Conservation (phyloP, 2,329 filamentous ascomycete genomes). For the Fusarium brachygibbosum region DNA sequence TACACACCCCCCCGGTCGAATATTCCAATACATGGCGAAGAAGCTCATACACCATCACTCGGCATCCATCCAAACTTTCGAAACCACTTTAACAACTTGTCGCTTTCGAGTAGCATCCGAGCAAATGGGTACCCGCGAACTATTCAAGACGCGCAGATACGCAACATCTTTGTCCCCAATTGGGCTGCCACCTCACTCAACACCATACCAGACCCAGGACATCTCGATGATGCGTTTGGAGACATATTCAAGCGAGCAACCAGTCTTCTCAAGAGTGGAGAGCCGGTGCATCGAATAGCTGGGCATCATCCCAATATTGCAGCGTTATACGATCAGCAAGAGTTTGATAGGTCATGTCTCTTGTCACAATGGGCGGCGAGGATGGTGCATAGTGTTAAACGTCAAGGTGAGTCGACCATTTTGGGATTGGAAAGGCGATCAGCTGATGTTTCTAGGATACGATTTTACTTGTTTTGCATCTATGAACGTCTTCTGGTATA, state of each 20-base stretch:
- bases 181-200: slow-evolving; percentile 24
- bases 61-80: neutral
- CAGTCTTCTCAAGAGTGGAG: neutral
- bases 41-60: fast-evolving
- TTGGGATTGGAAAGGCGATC: fast-evolving
- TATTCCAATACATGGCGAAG: no score
- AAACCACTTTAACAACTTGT: slow-evolving; percentile 20
- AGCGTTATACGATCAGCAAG: slow-evolving; percentile 8
- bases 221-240: slow-evolving; percentile 4
- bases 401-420: neutral
- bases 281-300: fast-evolving
- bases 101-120: neutral
- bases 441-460: neutral
- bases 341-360: slow-evolving; percentile 23
- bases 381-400: slow-evolving; percentile 29
- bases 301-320: slow-evolving; percentile 13
- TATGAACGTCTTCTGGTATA: slow-evolving; percentile 25
- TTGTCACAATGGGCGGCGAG: slow-evolving; percentile 31
- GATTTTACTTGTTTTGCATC: slow-evolving; percentile 30
- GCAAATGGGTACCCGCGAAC: slow-evolving; percentile 2
- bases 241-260: neutral
- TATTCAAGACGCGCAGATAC: slow-evolving; percentile 12
- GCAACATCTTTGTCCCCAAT: neutral
- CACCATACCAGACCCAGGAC: slow-evolving; percentile 5
- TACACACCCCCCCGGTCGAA: fast-evolving